Evolutionary conservation across 1,284 basidiomycete genomes (phyloP), one percentile per base, ranked within the genome.

Genomic region (Hypsizygus ulmarius): DNA sequence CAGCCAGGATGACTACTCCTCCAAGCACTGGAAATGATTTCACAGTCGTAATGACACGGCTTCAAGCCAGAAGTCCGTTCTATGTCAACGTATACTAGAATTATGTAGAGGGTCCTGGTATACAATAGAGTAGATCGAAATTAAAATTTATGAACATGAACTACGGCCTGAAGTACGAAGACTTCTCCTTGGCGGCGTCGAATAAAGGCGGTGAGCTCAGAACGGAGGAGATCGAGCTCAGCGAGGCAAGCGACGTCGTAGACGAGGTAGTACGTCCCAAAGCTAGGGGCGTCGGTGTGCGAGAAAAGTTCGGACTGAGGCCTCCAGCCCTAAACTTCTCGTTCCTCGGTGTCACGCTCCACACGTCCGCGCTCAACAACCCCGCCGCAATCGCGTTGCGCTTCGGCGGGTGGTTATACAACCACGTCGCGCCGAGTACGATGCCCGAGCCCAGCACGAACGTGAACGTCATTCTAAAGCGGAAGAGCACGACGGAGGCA

Each of bases 351-450:
- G 39, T n/a, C 6, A 43, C 34, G 40, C 54, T 56, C 58, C 64
- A 61, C 14, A 56, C 51, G 15, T 65, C 61, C 55, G 38, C 50
- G 48, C 34, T 59, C 48, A 34, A 47, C 48, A 57, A 61, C 29
- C 53, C 53, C 56, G 52, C 59, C 42, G 59, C 51, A n/a, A n/a
- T n/a, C n/a, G n/a, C n/a, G n/a, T n/a, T n/a, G 40, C 61, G 65
- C 50, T 62, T 65, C 27, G 68, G 64, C 37, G 69, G 84, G 53
- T 87, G 81, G 64, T 94, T 94, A 72, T 97, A 97, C 52, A 95
- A 72, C 82, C 89, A 93, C 1, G 94, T 97, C 21, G 93, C 87
- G 42, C 81, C 75, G 37, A 97, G 79, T 42, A 97, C 94, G 51
- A 93, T 78, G 28, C 76, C 72, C 0, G 91, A 86, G 42, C 94